Base-by-base conservation (phyloP, 2,329 filamentous ascomycete species). In the Trichophyton benhamiae region DNA sequence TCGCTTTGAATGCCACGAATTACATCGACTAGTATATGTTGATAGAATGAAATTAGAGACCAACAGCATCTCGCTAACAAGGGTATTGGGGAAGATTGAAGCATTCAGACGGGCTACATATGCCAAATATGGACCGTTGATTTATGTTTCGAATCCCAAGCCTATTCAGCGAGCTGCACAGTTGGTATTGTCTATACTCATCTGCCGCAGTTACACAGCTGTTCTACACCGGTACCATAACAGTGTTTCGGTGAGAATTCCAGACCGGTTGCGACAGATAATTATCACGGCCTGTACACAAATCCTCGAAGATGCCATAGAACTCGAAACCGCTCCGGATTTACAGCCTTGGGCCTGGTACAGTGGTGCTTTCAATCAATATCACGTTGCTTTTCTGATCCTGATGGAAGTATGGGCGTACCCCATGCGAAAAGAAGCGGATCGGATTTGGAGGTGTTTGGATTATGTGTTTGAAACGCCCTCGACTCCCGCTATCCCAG, bases 1-100 rank as follows among this genome's bases (percentile, higher is more conserved):
- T 66, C 82, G 87, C 0, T 87, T 88, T 65, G 87, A 90, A 70
- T 82, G 84, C 69, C 85, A 84, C 68, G 87, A 90, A 71, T 86
- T 90, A 79, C 84, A 85, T 72, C 82, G 87, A 13, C 78, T 80
- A 60, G 78, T 89, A 58, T 89, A 86, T 85, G 75, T 80, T n/a
- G 87, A 90, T 69, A 79, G 87, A 49, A 79, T 84, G 25, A 81
- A 82, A 60, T 75, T 89, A 11, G 84, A 88, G 66, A 78, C 76
- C 58, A 81, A 81, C 66, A 82, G 81, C 69, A 82, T 81, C 42
- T 82, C 79, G 15, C 74, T 89, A 57, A 87, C 85, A 0, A 79
- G 82, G 1, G 79, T 88, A 36, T 77, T 91, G 22, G 78, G 80
- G 60, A 87, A 87, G 69, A 82, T 89, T 57, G 86, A 89, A 70